These are phyloP conservation scores for Biscogniauxia sp. DNA, from an alignment of 2,329 filamentous ascomycete species.

Conservation along the genomic window DNA sequence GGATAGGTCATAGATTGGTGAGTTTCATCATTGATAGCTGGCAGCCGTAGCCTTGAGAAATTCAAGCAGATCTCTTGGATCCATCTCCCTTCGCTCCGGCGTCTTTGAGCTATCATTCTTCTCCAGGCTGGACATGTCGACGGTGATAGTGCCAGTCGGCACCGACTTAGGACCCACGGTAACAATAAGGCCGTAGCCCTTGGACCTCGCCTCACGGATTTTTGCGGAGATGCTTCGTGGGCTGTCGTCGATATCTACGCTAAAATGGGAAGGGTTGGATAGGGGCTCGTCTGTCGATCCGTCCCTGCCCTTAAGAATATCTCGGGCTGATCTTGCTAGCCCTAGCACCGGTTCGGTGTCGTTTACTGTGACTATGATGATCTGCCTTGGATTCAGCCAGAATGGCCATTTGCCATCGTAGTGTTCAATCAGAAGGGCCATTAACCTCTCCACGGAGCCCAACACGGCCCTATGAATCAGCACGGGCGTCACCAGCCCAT, in stretches of 20 bases:
- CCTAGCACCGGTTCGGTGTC: conserved; percentile 52
- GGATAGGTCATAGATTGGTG: background rate
- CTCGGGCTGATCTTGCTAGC: conserved; percentile 46
- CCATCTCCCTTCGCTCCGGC: conserved; percentile 40
- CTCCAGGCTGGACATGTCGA: conserved; percentile 39
- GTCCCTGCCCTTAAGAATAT: conserved; percentile 49
- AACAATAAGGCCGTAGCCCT: conserved; percentile 71
- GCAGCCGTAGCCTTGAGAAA: conserved; percentile 46
- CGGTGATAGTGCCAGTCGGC: conserved; percentile 53
- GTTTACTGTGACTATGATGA: conserved; percentile 71
- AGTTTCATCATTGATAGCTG: conserved; percentile 43
- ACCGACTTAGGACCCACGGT: conserved; percentile 69
- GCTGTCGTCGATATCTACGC: conserved; percentile 69
- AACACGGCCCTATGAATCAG: conserved; percentile 83
- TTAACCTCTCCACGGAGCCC: conserved; percentile 79
- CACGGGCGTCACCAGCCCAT: conserved; percentile 67
- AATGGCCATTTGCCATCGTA: conserved; percentile 81
- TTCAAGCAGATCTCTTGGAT: conserved; percentile 42
- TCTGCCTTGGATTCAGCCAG: conserved; percentile 81
- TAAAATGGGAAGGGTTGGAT: conserved; percentile 57
- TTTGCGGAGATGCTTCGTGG: conserved; percentile 65
- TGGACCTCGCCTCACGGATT: conserved; percentile 66
- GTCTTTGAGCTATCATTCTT: conserved; percentile 3
- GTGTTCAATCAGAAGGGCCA: conserved; percentile 82
- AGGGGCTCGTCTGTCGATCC: conserved; percentile 38